Evolutionary conservation across 305 asterid species (phyloP), one percentile per base, ranked within the genome.

Genomic region (Rubia occidens): DNA sequence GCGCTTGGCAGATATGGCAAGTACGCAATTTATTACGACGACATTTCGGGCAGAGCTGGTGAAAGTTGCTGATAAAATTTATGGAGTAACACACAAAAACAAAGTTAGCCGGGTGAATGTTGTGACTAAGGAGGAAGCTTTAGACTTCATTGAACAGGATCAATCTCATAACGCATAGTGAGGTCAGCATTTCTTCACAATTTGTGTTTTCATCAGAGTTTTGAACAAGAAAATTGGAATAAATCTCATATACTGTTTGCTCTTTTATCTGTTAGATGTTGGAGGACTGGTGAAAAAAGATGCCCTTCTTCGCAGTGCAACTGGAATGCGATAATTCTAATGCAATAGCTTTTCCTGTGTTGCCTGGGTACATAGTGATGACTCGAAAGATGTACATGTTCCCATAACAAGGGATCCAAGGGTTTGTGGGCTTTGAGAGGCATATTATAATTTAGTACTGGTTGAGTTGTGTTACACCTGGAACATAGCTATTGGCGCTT

Each of bases 61-160:
- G 80, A 94, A 88, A 80, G 96, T 91, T 43, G 96, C 99, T 67
- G 99, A 94, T 81, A 94, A 94, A 84, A 89, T 91, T 71, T 94
- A 94, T 69, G 95, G 97, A 3, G 99, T 94, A 69, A 84, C 89
- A 1, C 99, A 94, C 87, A 91, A 86, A 80, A 89, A 85, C 71
- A 84, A 95, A 82, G 97, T 94, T 70, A 94, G 97, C 83, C 86
- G 77, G 54, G 99, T 94, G 47, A 77, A 83, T 24, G 88, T 94
- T 45, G 81, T 88, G 72, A 65, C 90, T 71, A 84, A 76, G 79
- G 99, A 91, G 74, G 90, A 85, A 55, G 97, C 99, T 68, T 60
- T 94, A 62, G 89, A 85, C 74, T 94, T 94, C 63, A 85, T 94
- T 59, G 97, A 94, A 80, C 94, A 83, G 0, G 97, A 89, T 80